A percentile compares a stretch with the other conserved stretches of the same genome.
Conservation (phyloP, 2,329 filamentous ascomycete species). For the Ramularia collo-cygni region DNA sequence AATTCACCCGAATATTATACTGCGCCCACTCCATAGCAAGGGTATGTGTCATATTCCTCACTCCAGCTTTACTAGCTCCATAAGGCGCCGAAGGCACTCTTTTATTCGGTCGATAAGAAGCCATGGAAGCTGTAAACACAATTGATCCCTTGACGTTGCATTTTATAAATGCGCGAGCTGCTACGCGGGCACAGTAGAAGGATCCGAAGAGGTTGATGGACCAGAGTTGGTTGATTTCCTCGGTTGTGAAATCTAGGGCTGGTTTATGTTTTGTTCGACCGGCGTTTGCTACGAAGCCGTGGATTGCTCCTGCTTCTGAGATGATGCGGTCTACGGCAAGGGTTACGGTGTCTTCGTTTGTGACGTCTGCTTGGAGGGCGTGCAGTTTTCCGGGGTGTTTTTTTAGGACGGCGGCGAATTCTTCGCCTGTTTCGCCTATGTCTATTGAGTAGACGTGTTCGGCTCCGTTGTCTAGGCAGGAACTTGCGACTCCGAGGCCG, state of each 20-base stretch:
- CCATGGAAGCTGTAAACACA: conserved; percentile 43
- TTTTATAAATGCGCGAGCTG: conserved; percentile 40
- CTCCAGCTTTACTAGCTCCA: conserved; percentile 39
- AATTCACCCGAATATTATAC: conserved; percentile 34
- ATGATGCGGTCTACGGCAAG: conserved; percentile 42
- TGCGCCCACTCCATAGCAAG: conserved; percentile 36
- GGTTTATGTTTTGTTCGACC: conserved; percentile 48
- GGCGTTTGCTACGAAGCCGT: conserved; percentile 48
- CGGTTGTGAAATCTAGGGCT: conserved; percentile 44
- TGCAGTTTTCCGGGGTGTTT: conserved; percentile 37
- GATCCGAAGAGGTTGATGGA: conserved; percentile 40
- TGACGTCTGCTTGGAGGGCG: conserved; percentile 42
- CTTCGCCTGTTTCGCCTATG: conserved; percentile 38
- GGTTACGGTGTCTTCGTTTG: conserved; percentile 40
- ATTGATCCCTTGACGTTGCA: conserved; percentile 38
- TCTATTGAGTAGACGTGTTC: conserved; percentile 42
- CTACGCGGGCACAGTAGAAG: conserved; percentile 37
- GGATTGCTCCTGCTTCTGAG: conserved; percentile 37
- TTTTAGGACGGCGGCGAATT: conserved; percentile 35
- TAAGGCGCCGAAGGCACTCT: conserved; percentile 37
- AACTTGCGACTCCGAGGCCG: conserved; percentile 43
- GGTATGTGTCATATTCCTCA: conserved; percentile 40
- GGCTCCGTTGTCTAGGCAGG: conserved; percentile 42
- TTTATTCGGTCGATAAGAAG: conserved; percentile 41
- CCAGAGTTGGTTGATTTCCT: conserved; percentile 42